Evolutionary conservation across 352 stramenopile species (phyloP).

Genomic region (Phytopythium montanum): DNA sequence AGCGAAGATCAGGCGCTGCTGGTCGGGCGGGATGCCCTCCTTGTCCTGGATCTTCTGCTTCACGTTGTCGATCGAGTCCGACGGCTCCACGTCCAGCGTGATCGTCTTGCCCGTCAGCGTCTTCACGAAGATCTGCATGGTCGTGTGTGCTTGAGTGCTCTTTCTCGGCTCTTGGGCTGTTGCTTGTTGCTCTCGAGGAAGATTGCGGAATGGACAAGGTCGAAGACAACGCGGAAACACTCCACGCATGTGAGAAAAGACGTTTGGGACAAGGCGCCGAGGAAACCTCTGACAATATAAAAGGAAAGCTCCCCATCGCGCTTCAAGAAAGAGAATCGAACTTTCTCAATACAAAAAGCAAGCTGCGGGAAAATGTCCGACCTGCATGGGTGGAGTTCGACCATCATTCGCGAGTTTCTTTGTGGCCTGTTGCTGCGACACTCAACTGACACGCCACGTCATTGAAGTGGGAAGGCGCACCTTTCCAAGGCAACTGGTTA

Average conservation of each 20-base stretch:
- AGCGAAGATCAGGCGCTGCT: slow-evolving; percentile 95
- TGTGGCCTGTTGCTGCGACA: slow-evolving; percentile 4
- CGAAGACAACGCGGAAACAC: not conserved
- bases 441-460: not conserved
- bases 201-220: slow-evolving; percentile 17
- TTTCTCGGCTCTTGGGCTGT: too few species aligned
- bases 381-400: not conserved
- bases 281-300: not conserved
- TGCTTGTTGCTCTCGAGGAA: slow-evolving; percentile 12
- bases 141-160: slow-evolving; percentile 15
- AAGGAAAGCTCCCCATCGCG: not conserved
- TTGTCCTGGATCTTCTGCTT: slow-evolving; percentile 95
- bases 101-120: slow-evolving; percentile 88
- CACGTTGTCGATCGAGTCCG: slow-evolving; percentile 50
- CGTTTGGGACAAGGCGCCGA: slow-evolving; percentile 1
- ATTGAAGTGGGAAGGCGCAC: slow-evolving; percentile 3
- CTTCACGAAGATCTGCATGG: slow-evolving; percentile 90
- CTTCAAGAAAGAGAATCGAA: slow-evolving; percentile 8
- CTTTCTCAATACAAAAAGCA: not conserved
- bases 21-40: slow-evolving; percentile 92
- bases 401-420: slow-evolving; percentile 6
- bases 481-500: slow-evolving; percentile 2
- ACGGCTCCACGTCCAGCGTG: slow-evolving; percentile 20
- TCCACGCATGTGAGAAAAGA: not conserved
- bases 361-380: slow-evolving; percentile 5